Evolutionary conservation across 1,139 yeast species (phyloP).

Genomic region (Yamadazyma atlantica): DNA sequence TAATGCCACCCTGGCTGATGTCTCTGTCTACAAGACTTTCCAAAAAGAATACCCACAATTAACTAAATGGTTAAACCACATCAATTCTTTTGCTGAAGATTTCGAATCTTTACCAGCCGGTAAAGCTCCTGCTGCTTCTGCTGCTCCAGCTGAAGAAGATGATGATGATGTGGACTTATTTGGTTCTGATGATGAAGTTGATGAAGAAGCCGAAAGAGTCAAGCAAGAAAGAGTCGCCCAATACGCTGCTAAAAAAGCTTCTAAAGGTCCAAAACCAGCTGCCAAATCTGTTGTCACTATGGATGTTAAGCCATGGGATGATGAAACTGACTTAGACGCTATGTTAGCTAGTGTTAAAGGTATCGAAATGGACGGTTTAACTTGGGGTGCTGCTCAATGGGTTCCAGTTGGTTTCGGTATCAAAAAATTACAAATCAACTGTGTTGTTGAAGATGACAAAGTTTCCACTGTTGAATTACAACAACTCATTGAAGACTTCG

Average conservation of each 20-base stretch:
- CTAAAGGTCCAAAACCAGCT: constrained; percentile 96
- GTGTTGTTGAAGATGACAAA: constrained; percentile 96
- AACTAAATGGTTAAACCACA: constrained; percentile 98
- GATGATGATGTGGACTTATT: constrained; percentile 91
- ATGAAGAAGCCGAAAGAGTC: constrained; percentile 94
- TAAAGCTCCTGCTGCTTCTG: constrained; percentile 56
- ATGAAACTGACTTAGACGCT: constrained; percentile 93
- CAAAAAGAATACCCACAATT: constrained; percentile 91
- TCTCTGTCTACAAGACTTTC: constrained; percentile 90
- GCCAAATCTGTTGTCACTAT: constrained; percentile 96
- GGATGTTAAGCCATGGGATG: constrained; percentile 99
- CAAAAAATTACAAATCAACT: constrained; percentile 98
- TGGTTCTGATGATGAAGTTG: constrained; percentile 93
- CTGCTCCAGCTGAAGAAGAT: constrained; percentile 77
- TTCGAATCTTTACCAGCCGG: constrained; percentile 84
- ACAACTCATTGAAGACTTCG: constrained; percentile 83
- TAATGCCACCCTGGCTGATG: constrained; percentile 93
- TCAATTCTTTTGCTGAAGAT: constrained; percentile 87
- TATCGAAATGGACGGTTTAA: constrained; percentile 86
- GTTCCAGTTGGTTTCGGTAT: constrained; percentile 99
- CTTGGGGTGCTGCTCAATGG: constrained; percentile 98
- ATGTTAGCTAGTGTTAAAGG: constrained; percentile 83
- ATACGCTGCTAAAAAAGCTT: constrained; percentile 96
- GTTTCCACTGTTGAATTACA: constrained; percentile 92
- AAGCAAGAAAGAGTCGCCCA: constrained; percentile 97